Base-by-base conservation (phyloP, 805 yeast genomes). In the Candida nitratophila region DNA sequence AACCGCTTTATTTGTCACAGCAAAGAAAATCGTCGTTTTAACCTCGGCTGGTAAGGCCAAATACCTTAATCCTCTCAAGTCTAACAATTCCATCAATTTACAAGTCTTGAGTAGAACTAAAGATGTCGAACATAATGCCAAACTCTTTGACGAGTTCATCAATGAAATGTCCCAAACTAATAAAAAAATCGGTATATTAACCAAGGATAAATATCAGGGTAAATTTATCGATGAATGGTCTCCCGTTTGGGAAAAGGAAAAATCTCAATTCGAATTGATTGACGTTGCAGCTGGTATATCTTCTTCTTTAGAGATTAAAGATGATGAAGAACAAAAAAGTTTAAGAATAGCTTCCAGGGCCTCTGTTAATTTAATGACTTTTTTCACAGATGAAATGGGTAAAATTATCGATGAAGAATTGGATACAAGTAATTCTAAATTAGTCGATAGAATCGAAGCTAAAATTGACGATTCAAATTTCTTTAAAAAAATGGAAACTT, bases 1-100 rank as follows among this genome's bases (percentile, higher is more conserved):
- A 41, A 89, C 97, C 1, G 80, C 81, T 27, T 65, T 91, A 43
- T 78, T 74, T 41, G 66, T 90, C 46, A 75, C 85, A 3, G 71
- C 74, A 44, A 76, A 74, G 33, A 79, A 77, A 50, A 68, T 79
- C 33, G 63, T 79, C 4, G 68, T 91, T 44, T 71, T 90, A 46
- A 90, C 97, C 0, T 81, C 91, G 27, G 83, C 80, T 40, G 87
- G 87, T 7, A 91, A 91, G 64, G 88, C 95, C 36, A 86, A 82
- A 60, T 83, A 89, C 66, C 68, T 91, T 52, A 74, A 73, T 37
- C 75, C 77, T 6, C 70, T 88, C 55, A 69, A 73, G 30, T 56
- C 70, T 11, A 65, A 73, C 27, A 64, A 72, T 41, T 71, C 70
- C 6, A 63, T 69, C 37, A 50, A 53, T 30, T 47, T 65, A 22